phyloP scores from a whole-genome alignment of 208 protist genomes.

The Wallacemonas sp. region DNA sequence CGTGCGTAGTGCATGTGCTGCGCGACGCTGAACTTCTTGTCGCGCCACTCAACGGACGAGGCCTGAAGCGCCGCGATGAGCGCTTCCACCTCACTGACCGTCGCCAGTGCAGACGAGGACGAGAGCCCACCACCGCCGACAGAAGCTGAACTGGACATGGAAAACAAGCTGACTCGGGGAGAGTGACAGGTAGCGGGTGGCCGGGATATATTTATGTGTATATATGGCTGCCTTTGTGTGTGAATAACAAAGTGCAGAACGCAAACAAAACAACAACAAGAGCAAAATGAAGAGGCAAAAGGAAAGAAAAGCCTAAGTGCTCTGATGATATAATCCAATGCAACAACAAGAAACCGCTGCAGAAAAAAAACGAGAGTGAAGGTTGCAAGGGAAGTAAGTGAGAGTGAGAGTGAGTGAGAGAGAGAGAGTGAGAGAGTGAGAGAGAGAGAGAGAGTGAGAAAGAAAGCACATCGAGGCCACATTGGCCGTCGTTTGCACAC shows the following conservation, averaged over 20 bases:
- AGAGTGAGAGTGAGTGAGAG: background rate
- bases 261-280: no score
- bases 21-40: constrained; percentile 10
- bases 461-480: no score
- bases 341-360: no score
- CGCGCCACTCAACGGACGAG: constrained; percentile 29
- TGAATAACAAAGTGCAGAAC: no score
- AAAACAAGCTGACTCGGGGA: background rate
- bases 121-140: background rate
- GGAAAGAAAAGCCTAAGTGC: no score
- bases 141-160: background rate
- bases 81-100: constrained; percentile 13
- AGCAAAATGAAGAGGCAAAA: no score
- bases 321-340: no score
- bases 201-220: background rate
- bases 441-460: background rate
- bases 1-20: constrained; percentile 19
- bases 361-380: no score
- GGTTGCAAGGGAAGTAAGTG: no score
- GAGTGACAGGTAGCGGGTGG: background rate
- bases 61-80: constrained; percentile 27
- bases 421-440: background rate
- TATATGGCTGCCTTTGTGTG: no score
- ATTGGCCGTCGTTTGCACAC: background rate
- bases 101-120: constrained; percentile 27